Evolutionary conservation across 345 rosid genomes (phyloP), one percentile per base, ranked within the genome.

Genomic region (Conringia planisiliqua): DNA sequence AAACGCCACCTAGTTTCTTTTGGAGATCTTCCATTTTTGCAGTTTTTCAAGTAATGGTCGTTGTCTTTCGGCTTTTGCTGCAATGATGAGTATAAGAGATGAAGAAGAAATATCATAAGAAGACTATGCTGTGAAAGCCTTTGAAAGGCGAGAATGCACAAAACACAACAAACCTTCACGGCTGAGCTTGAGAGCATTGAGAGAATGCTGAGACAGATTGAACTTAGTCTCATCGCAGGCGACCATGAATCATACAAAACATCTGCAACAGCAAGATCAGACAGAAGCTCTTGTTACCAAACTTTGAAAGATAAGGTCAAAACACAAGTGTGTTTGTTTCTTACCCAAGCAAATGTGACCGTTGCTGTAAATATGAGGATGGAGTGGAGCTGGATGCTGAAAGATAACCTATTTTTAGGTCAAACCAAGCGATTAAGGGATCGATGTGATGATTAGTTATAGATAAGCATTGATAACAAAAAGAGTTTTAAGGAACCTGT

Each of bases 1-100:
- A 95, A 95, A 87, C 97, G 85, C 99, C 99, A 95, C 85, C 96
- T 88, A 36, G 99, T 95, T 88, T 95, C 97, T 87, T 92, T 95
- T 0, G 99, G 99, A 72, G 98, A 92, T 73, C 91, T 82, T 14
- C 99, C 99, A 47, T 92, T 92, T 77, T 92, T 88, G 79, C 99
- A 95, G 80, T 89, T 92, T 92, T 81, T 90, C 66, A 92, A 91
- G 75, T 95, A 95, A 26, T 93, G 97, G 65, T 92, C 98, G 11
- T 92, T 95, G 83, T 90, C 98, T 84, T 90, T 96, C 3, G 98
- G 98, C 61, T 90, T 92, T 95, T 92, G 90, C 97, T 94, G 93
- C 80, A 83, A 81, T 38, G 9, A 6, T 36, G 11, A 2, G 22
- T 18, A 70, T 2, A 11, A n/a, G 26, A 8, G 36, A n/a, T n/a